phyloP scores from a whole-genome alignment of 768 basidiomycete genomes.

The Auricularia auricula-judae region DNA sequence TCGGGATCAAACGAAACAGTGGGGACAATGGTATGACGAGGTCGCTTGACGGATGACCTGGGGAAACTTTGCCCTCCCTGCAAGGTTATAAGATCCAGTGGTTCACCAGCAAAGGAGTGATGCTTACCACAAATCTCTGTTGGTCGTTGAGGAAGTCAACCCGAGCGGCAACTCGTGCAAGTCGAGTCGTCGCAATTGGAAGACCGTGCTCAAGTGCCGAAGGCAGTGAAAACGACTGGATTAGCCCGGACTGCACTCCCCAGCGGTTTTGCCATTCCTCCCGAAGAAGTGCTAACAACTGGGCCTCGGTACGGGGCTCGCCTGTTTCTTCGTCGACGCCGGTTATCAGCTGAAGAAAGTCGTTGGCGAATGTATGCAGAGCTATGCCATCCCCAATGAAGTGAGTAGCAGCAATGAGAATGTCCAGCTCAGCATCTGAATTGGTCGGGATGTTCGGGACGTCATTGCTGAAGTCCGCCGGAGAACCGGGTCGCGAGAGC shows the following conservation, averaged over 20 bases:
- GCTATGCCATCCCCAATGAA: constrained; percentile 85
- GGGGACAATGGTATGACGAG: constrained; percentile 55
- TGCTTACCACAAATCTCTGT: constrained; percentile 41
- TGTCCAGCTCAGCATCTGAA: constrained; percentile 32
- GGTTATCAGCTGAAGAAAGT: constrained; percentile 55
- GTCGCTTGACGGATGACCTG: constrained; percentile 24
- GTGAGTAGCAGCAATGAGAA: constrained; percentile 68
- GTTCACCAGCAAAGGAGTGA: no score
- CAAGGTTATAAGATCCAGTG: not conserved
- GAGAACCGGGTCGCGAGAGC: constrained; percentile 6
- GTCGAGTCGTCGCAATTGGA: constrained; percentile 21
- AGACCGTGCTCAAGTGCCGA: constrained; percentile 41
- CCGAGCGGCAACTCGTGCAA: constrained; percentile 35
- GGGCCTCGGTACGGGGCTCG: constrained; percentile 5
- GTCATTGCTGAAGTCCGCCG: not conserved
- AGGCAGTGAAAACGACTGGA: constrained; percentile 23
- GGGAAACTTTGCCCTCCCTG: constrained; percentile 73
- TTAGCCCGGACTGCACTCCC: constrained; percentile 5
- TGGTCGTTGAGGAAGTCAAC: constrained; percentile 50
- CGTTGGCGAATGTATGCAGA: constrained; percentile 69
- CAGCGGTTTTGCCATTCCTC: constrained; percentile 25
- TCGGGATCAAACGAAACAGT: constrained; percentile 47
- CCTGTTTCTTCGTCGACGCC: constrained; percentile 17
- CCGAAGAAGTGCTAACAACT: constrained; percentile 9
- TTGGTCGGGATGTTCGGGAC: not conserved